Base-by-base conservation (phyloP, 495 filamentous ascomycete species). In the Aspergillus steynii region DNA sequence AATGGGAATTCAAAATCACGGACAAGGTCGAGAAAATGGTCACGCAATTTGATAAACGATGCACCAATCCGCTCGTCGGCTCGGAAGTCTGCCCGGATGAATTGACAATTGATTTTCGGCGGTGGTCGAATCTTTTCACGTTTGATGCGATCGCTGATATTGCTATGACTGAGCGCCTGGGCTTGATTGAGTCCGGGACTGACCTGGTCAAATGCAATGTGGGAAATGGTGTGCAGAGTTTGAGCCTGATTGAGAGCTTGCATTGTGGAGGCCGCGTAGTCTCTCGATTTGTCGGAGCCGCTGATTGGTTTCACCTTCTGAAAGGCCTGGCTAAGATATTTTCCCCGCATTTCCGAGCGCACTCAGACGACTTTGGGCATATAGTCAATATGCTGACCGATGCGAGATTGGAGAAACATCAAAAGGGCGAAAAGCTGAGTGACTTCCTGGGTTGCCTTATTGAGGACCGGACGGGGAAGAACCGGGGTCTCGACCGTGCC, bases 361-460 rank as follows among this genome's bases (percentile, higher is more conserved):
- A 20, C 1, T n/a, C 8, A 5, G 9, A 32, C 28, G 50, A 53
- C 8, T 61, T 52, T 56, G 32, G 47, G 15, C 26, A 27, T 2
- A 77, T 80, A 37, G 71, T 73, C 10, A 51, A 50, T 8, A 5
- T 4, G 3, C 65, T 64, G n/a, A 67, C 62, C 26, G 61, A n/a
- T 3, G 48, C 69, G 37, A 63, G 75, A 8, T 49, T 78, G 12
- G 49, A 55, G 50, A 53, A 65, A 10, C 75, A 79, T 49, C 59
- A 67, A 3, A 56, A 50, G 10, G 78, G 77, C 12, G 78, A 81
- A 47, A 66, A 74, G 58, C 65, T 81, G 1, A 72, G 78, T 55
- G 79, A 82, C 58, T 82, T 82, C 62, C 79, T 81, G 64, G 51
- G 59, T 20, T 67, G 65, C 0, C 56, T 82, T 27, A 74, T 80